Conservation (phyloP, 2,329 filamentous ascomycete genomes). For the Neurospora sp. region DNA sequence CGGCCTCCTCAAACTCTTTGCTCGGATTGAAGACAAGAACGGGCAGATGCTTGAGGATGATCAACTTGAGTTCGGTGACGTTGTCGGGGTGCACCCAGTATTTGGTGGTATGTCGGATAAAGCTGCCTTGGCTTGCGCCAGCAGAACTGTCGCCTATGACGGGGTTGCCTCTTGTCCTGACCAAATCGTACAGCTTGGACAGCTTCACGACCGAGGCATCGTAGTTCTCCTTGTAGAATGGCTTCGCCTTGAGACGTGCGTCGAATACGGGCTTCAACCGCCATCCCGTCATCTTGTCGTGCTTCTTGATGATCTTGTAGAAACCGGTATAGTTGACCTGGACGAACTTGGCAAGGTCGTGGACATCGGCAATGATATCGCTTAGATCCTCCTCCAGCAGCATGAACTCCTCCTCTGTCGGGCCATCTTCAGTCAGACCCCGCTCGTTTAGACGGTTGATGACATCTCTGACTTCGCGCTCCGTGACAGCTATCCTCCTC, state of each 20-base stretch:
- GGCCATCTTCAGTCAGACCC: constrained; percentile 45
- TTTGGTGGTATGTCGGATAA: constrained; percentile 94
- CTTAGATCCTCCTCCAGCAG: constrained; percentile 88
- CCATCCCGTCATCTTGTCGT: constrained; percentile 95
- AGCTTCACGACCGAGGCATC: constrained; percentile 91
- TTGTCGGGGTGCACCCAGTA: constrained; percentile 99
- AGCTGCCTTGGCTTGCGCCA: constrained; percentile 87
- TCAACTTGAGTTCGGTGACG: constrained; percentile 94
- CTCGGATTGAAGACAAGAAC: constrained; percentile 95
- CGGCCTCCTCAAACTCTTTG: constrained; percentile 87
- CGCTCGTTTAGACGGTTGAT: constrained; percentile 62
- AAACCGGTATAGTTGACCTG: constrained; percentile 98
- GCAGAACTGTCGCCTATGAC: constrained; percentile 86
- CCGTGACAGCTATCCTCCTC: constrained; percentile 74
- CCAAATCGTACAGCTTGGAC: constrained; percentile 89
- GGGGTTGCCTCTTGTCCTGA: constrained; percentile 85
- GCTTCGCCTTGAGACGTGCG: constrained; percentile 84
- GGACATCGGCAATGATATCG: constrained; percentile 96
- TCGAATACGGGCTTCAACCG: constrained; percentile 94
- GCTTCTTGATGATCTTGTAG: constrained; percentile 99
- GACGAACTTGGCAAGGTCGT: constrained; percentile 95
- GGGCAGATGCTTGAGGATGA: constrained; percentile 93
- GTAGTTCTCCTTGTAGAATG: constrained; percentile 99
- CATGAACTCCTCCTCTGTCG: constrained; percentile 87
- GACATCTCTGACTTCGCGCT: constrained; percentile 83